Conservation (phyloP, 1,139 yeast species). For the Geotrichum citri-aurantii region DNA sequence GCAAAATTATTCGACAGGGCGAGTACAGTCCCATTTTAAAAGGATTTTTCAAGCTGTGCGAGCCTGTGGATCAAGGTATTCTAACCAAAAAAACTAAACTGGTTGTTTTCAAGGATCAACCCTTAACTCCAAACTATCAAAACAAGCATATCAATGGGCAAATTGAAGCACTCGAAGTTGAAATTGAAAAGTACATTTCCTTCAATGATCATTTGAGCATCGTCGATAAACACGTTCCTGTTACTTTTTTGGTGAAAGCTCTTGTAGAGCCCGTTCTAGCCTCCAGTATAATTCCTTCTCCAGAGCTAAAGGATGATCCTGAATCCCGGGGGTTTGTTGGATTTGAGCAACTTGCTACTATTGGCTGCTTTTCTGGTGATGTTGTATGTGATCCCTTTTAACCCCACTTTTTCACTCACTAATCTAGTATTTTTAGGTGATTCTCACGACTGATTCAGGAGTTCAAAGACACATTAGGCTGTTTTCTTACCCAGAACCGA, state of each 20-base stretch:
- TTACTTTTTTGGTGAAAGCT: conserved; percentile 23
- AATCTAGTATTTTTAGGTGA: conserved; percentile 7
- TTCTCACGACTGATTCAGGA: conserved; percentile 15
- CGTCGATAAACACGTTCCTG: conserved; percentile 14
- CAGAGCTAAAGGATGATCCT: conserved; percentile 36
- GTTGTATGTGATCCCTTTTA: conserved; percentile 38
- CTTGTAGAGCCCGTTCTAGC: conserved; percentile 24
- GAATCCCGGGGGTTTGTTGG: conserved; percentile 50
- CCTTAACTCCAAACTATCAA: conserved; percentile 6
- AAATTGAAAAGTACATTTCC: conserved; percentile 29
- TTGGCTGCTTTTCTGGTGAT: conserved; percentile 70
- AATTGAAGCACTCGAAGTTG: conserved; percentile 24
- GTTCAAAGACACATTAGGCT: conserved; percentile 42
- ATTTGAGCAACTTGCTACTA: conserved; percentile 46
- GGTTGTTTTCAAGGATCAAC: conserved; percentile 46
- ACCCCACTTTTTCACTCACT: conserved; percentile 18
- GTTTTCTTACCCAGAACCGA: conserved; percentile 63
- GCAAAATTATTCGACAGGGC: conserved; percentile 31
- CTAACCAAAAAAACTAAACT: conserved; percentile 44
- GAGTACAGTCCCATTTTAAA: conserved; percentile 21
- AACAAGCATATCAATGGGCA: conserved; percentile 12
- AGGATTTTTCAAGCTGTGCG: conserved; percentile 50
- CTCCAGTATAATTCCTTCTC: conserved; percentile 28
- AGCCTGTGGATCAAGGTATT: conserved; percentile 66
- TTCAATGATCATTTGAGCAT: conserved; percentile 5